These are phyloP conservation scores for Beta lomatogona DNA, from an alignment of 179 eudicot genomes.

Conservation along the genomic window DNA sequence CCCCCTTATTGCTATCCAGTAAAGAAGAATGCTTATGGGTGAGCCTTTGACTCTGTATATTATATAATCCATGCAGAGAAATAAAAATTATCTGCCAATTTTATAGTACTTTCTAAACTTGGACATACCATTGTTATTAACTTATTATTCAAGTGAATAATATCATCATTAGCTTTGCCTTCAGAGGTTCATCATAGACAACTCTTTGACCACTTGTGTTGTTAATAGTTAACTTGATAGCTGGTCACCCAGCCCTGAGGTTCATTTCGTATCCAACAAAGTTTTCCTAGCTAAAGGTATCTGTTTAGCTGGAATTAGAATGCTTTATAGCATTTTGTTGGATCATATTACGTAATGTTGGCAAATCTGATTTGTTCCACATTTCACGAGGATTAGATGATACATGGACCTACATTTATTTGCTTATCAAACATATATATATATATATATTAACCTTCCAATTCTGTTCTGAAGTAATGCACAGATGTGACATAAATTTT, in stretches of 20 bases:
- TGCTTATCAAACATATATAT: too few species aligned
- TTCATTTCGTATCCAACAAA: background rate
- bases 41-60: background rate
- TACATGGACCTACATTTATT: background rate
- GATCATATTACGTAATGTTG: background rate
- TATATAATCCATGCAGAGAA: background rate
- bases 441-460: too few species aligned
- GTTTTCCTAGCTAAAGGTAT: background rate
- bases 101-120: background rate
- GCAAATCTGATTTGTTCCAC: background rate
- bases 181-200: background rate
- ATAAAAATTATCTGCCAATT: background rate
- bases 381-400: background rate
- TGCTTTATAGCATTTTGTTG: background rate
- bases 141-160: background rate
- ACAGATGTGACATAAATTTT: too few species aligned
- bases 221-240: background rate
- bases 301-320: background rate
- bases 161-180: background rate
- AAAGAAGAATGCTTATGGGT: background rate
- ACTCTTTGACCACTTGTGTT: background rate
- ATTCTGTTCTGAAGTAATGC: too few species aligned
- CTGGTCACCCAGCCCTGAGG: background rate
- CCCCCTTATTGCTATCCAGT: background rate
- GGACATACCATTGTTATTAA: background rate